phyloP scores from a whole-genome alignment of 1,139 yeast species.

The Blastobotrys illinoisensis region DNA sequence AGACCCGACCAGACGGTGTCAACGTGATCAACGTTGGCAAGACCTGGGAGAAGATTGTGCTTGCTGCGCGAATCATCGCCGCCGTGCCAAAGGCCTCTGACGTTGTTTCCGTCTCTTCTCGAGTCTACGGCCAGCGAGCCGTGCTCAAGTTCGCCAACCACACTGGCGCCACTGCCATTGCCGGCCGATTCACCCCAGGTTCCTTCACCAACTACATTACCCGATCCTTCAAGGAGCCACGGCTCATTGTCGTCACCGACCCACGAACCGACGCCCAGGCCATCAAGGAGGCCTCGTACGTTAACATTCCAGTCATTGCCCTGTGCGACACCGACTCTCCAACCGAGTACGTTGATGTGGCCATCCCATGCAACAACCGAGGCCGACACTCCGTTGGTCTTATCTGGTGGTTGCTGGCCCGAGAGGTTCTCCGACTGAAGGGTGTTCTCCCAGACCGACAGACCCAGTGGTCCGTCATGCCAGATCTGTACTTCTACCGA shows the following conservation, averaged over 20 bases:
- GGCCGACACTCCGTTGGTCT: constrained; percentile 99
- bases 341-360: constrained; percentile 98
- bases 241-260: constrained; percentile 97
- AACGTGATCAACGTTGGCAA: constrained; percentile 96
- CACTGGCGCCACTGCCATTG: constrained; percentile 99
- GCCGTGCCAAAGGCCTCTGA: constrained; percentile 98
- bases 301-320: constrained; percentile 99
- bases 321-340: constrained; percentile 98
- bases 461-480: constrained; percentile 98
- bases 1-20: constrained; percentile 99
- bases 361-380: constrained; percentile 99
- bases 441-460: constrained; percentile 97
- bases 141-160: constrained; percentile 99
- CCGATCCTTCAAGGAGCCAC: constrained; percentile 99
- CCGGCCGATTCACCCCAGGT: constrained; percentile 99
- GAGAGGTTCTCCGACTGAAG: constrained; percentile 99
- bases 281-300: constrained; percentile 99
- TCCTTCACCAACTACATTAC: constrained; percentile 99
- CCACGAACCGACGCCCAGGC: constrained; percentile 99
- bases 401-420: constrained; percentile 98
- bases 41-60: constrained; percentile 99
- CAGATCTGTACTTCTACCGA: constrained; percentile 99
- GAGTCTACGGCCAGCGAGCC: constrained; percentile 99
- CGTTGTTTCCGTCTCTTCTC: constrained; percentile 97
- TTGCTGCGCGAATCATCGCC: constrained; percentile 99